A percentile compares a stretch with the other conserved stretches of the same genome.
phyloP scores from a whole-genome alignment of 169 alveolate species.

The Haemoproteus tartakovskyi region DNA sequence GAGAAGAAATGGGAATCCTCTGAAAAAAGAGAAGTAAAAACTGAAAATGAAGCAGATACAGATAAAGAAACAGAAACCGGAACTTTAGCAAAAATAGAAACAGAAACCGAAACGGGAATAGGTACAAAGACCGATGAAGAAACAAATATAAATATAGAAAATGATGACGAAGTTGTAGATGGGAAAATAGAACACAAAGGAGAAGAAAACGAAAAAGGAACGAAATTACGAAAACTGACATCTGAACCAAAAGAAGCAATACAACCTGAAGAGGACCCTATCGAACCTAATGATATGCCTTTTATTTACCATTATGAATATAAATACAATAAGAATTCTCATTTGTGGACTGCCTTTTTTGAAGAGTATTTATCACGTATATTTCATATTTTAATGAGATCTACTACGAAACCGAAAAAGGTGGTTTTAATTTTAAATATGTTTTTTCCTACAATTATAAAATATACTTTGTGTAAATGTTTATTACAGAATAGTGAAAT shows the following conservation, averaged over 20 bases:
- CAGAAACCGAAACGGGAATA: not conserved
- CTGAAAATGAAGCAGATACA: no score
- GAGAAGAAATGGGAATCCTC: no score
- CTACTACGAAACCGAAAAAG: slow-evolving; percentile 35
- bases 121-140: not conserved
- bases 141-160: not conserved
- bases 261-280: no score
- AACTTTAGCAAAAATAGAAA: not conserved
- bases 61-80: no score
- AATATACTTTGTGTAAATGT: slow-evolving; percentile 56
- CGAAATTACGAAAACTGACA: no score
- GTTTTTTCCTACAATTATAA: slow-evolving; percentile 51
- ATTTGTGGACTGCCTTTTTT: slow-evolving; percentile 44
- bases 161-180: not conserved
- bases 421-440: slow-evolving; percentile 48
- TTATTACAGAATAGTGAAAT: slow-evolving; percentile 29
- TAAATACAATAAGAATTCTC: slow-evolving; percentile 23
- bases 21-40: no score
- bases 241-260: no score
- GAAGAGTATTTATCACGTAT: slow-evolving; percentile 31
- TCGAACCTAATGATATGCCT: no score
- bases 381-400: slow-evolving; percentile 21
- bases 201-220: not conserved
- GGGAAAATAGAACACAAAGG: not conserved
- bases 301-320: slow-evolving; percentile 53